Base-by-base conservation (phyloP, 352 stramenopile species). In the Phytophthora fragariaefolia region DNA sequence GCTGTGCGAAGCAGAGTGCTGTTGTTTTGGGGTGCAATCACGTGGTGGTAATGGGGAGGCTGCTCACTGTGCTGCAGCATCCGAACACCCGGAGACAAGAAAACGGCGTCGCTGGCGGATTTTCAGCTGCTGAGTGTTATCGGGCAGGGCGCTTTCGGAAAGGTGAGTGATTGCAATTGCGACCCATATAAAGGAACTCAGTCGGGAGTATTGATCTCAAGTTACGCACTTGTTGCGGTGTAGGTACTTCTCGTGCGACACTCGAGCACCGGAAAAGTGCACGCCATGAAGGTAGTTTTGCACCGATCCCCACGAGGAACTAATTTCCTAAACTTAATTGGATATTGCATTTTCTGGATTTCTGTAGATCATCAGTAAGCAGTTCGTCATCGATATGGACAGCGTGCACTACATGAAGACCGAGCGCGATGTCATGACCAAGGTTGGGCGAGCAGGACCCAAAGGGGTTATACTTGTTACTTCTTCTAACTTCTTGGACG, bases 91-190 rank as follows among this genome's bases (percentile, higher is more conserved):
- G 65, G 48, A 12, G 51, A 71, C 23, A 78, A 82, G 64, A 86
- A 86, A 55, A 67, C 68, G 5, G 77, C 88, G 23, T 83, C 72
- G 18, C 82, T 98, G 12, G 91, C 96, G 24, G 97, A 99, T 77
- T 99, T 99, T 77, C 81, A 98, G 62, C 73, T 99, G 26, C 80
- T 99, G 18, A 98, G 92, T 54, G 95, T 99, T n/a, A 98, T 99
- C 45, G 85, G 85, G 5, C 85, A 93, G 62, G 85, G 85, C 18
- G 82, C 85, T n/a, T 93, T 93, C 42, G 85, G 83, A 34, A 89
- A 87, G 74, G 81, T 85, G 15, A 54, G 36, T 2, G 3, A 22
- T 43, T 18, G 36, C 6, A n/a, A 12, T 18, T 9, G 15, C 15
- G 36, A 5, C 8, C 3, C 15, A n/a, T 18, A 52, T 3, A 46